Conservation (phyloP, 192 early-diverging fungal species). For the Coemansia sp. region DNA sequence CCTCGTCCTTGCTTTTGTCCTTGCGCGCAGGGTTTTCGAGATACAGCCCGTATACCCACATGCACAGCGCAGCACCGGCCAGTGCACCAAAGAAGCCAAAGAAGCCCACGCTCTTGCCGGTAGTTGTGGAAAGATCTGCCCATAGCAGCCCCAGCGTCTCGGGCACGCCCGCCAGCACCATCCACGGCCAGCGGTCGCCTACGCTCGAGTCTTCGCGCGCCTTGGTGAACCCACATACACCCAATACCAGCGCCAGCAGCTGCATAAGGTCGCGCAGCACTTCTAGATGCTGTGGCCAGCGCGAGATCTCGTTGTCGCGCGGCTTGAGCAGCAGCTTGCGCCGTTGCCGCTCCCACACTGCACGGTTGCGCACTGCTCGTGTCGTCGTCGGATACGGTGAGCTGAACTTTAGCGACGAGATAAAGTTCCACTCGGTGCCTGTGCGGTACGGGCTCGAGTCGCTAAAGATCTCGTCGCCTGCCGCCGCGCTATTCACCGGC, state of each 20-base stretch:
- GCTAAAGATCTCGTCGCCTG: slow-evolving; percentile 14
- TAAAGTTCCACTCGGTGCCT: slow-evolving; percentile 53
- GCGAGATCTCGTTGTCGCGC: slow-evolving; percentile 27
- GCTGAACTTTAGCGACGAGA: slow-evolving; percentile 45
- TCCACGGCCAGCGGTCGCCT: slow-evolving; percentile 43
- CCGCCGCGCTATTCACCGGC: slow-evolving; percentile 13
- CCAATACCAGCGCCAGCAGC: slow-evolving; percentile 39
- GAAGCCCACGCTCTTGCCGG: slow-evolving; percentile 47
- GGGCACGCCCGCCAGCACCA: slow-evolving; percentile 36
- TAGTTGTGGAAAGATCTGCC: slow-evolving; percentile 50
- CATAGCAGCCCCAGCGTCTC: slow-evolving; percentile 46
- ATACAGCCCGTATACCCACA: slow-evolving; percentile 47
- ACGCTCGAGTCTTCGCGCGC: slow-evolving; percentile 34
- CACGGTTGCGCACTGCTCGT: slow-evolving; percentile 22
- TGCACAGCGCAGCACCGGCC: slow-evolving; percentile 11
- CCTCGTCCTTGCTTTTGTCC: not conserved
- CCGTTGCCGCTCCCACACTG: slow-evolving; percentile 18
- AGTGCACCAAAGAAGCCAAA: slow-evolving; percentile 41
- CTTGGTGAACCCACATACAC: slow-evolving; percentile 32
- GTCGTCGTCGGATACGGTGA: slow-evolving; percentile 41
- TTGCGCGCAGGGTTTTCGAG: slow-evolving; percentile 13
- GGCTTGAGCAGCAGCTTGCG: slow-evolving; percentile 26
- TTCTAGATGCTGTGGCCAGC: slow-evolving; percentile 45
- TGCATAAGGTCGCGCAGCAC: slow-evolving; percentile 48
- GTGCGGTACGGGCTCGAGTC: slow-evolving; percentile 45